phyloP scores from a whole-genome alignment of 805 yeast species.

The Pichia pseudocactophila region DNA sequence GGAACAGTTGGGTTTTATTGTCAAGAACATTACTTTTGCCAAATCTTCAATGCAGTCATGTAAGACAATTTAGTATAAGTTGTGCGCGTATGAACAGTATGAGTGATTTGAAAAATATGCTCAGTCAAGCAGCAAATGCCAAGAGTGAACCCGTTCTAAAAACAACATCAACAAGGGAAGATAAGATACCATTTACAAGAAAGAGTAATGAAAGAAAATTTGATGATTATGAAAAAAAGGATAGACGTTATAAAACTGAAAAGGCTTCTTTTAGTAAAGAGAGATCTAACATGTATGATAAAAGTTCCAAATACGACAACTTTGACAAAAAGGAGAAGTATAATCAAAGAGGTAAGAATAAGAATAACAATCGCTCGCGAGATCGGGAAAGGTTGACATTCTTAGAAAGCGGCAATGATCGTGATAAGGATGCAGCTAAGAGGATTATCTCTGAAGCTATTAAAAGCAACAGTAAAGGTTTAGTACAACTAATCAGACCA shows the following conservation, averaged over 20 bases:
- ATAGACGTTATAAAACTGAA: too few relatives aligned
- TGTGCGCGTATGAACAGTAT: not conserved
- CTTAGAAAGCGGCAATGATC: conserved; percentile 19
- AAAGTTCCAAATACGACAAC: not conserved
- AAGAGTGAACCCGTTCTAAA: not conserved
- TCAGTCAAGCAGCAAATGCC: not conserved
- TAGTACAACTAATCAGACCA: conserved; percentile 15
- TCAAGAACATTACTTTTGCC: too few relatives aligned
- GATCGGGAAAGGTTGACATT: not conserved
- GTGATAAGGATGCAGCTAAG: conserved; percentile 23
- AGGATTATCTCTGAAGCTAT: conserved; percentile 14
- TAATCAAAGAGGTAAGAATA: not conserved
- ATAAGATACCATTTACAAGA: not conserved
- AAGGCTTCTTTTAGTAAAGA: too few relatives aligned
- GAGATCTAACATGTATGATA: too few relatives aligned
- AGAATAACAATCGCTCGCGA: too few relatives aligned
- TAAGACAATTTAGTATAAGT: not conserved
- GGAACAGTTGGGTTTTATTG: too few relatives aligned
- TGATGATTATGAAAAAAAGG: not conserved
- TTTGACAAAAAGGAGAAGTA: not conserved
- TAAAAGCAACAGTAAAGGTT: conserved; percentile 14
- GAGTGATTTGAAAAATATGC: conserved; percentile 2
- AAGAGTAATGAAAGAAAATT: conserved; percentile 30
- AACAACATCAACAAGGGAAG: not conserved
- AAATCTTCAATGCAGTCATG: too few relatives aligned